Evolutionary conservation across 345 rosid genomes (phyloP).

Genomic region (Sisymbrium irio): DNA sequence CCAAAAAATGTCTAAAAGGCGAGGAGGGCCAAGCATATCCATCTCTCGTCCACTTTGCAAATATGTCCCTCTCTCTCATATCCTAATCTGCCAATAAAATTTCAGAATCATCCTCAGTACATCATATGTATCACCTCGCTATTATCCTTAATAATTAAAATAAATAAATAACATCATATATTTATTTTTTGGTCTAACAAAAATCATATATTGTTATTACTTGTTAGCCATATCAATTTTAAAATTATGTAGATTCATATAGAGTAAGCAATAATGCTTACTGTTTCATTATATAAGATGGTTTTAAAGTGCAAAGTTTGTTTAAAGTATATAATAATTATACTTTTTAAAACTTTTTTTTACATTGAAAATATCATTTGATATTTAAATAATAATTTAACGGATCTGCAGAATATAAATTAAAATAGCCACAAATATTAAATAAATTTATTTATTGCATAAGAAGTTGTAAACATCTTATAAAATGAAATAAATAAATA

Average conservation of each 20-base stretch:
- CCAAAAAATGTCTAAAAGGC: neutral
- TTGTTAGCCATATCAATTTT: neutral
- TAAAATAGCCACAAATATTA: too few species aligned
- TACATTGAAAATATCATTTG: too few species aligned
- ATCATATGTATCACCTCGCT: constrained; percentile 6
- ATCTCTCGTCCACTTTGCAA: constrained; percentile 23
- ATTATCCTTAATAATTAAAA: constrained; percentile 19
- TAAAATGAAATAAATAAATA: too few species aligned
- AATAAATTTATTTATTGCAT: too few species aligned
- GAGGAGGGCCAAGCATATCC: constrained; percentile 33
- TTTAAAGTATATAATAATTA: too few species aligned
- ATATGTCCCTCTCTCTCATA: constrained; percentile 28
- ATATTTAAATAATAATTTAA: too few species aligned
- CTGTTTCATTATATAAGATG: too few species aligned
- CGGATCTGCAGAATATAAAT: too few species aligned
- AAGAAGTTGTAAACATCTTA: too few species aligned
- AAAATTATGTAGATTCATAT: neutral
- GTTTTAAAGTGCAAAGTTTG: too few species aligned
- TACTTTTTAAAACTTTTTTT: too few species aligned
- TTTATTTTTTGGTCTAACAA: too few species aligned
- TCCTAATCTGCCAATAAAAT: constrained; percentile 37
- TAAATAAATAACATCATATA: neutral
- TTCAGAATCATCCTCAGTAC: constrained; percentile 27
- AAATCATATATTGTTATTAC: neutral
- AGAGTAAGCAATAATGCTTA: neutral